Evolutionary conservation across 2,329 filamentous ascomycete species (phyloP).

Genomic region (Chaetothyriales sp.): DNA sequence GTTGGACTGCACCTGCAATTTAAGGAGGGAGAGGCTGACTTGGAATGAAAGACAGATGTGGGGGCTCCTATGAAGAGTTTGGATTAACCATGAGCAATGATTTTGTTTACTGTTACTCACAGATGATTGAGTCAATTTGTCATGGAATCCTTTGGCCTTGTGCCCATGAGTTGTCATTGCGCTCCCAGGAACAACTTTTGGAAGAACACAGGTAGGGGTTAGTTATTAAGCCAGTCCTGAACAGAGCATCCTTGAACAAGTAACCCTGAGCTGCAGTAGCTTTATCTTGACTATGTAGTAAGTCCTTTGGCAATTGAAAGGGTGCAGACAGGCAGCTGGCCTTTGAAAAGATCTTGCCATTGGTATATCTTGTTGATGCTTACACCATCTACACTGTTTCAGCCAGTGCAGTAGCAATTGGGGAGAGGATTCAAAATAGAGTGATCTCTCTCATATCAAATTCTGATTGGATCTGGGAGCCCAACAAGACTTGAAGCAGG

Average conservation of each 20-base stretch:
- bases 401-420: no score
- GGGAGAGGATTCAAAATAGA: no score
- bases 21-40: conserved; percentile 21
- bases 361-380: neutral
- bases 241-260: no score
- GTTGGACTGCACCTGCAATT: conserved; percentile 58
- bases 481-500: no score
- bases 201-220: neutral
- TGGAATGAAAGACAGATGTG: neutral
- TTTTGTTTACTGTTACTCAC: neutral
- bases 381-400: no score
- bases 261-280: no score
- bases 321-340: neutral
- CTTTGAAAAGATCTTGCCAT: no score
- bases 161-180: neutral
- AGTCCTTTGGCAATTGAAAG: neutral
- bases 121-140: neutral
- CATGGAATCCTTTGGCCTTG: neutral
- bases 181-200: neutral
- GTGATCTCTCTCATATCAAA: no score
- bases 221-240: no score
- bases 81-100: neutral
- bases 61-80: neutral
- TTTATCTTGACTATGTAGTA: no score
- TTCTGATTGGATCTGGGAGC: no score